Conservation (phyloP, 2,329 filamentous ascomycete species). For the Aspergillus vadensis region DNA sequence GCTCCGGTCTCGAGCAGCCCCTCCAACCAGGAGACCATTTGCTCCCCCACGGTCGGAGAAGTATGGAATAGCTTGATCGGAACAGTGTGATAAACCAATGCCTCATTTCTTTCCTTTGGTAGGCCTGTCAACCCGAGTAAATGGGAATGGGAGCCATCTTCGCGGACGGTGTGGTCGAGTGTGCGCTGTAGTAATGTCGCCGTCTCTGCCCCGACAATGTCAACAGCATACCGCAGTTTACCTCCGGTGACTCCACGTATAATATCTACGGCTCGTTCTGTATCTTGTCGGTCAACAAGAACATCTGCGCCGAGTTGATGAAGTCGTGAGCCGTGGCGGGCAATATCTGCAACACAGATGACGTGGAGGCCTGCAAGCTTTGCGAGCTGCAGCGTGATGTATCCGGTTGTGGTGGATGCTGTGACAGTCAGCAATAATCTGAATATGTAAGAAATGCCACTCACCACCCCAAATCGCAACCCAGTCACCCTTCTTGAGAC, state of each 20-base stretch:
- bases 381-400: slow-evolving; percentile 67
- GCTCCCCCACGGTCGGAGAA: slow-evolving; percentile 63
- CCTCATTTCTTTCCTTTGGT: slow-evolving; percentile 57
- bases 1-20: slow-evolving; percentile 57
- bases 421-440: slow-evolving; percentile 10
- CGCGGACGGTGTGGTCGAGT: slow-evolving; percentile 35
- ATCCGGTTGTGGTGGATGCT: slow-evolving; percentile 70
- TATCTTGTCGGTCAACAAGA: slow-evolving; percentile 68
- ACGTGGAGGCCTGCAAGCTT: slow-evolving; percentile 66
- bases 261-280: slow-evolving; percentile 65
- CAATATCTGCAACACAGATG: slow-evolving; percentile 66
- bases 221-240: slow-evolving; percentile 66
- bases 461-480: slow-evolving; percentile 72
- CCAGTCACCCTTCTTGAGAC: slow-evolving; percentile 65
- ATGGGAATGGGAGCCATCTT: slow-evolving; percentile 49
- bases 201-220: slow-evolving; percentile 67
- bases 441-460: slow-evolving; percentile 17
- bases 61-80: slow-evolving; percentile 78
- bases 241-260: slow-evolving; percentile 61
- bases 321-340: slow-evolving; percentile 64
- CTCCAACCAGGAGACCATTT: slow-evolving; percentile 68
- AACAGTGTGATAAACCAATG: slow-evolving; percentile 63
- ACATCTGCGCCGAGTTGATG: slow-evolving; percentile 60
- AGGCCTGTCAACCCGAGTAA: slow-evolving; percentile 68
- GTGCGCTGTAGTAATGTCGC: slow-evolving; percentile 60